These are phyloP conservation scores for Pseudogymnoascus sp. DNA, from an alignment of 2,329 filamentous ascomycete species.

Conservation along the genomic window DNA sequence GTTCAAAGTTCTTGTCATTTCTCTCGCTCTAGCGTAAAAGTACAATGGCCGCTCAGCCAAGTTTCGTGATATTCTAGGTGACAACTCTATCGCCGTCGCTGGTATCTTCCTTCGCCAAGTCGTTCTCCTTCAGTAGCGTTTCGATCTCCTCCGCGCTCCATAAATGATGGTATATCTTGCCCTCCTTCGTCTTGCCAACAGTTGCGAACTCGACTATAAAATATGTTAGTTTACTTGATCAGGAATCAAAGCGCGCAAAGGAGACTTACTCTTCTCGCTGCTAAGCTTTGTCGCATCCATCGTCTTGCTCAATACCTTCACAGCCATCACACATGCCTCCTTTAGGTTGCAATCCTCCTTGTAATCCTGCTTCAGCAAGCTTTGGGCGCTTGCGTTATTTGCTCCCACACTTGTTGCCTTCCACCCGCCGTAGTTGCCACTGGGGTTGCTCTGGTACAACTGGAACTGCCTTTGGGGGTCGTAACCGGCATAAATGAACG, in stretches of 20 bases:
- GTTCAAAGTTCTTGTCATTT: slow-evolving; percentile 5
- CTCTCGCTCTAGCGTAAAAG: slow-evolving; percentile 8
- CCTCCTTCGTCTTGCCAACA: slow-evolving; percentile 88
- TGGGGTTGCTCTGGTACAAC: slow-evolving; percentile 97
- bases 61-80: slow-evolving; percentile 2
- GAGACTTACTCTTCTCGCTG: slow-evolving; percentile 88
- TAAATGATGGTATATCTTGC: slow-evolving; percentile 95
- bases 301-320: slow-evolving; percentile 99
- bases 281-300: slow-evolving; percentile 99
- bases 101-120: slow-evolving; percentile 75
- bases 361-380: slow-evolving; percentile 97
- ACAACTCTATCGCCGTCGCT: slow-evolving; percentile 8
- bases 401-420: slow-evolving; percentile 97
- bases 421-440: slow-evolving; percentile 98
- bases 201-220: slow-evolving; percentile 89
- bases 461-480: slow-evolving; percentile 95
- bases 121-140: slow-evolving; percentile 87
- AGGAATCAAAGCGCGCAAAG: neutral
- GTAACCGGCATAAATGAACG: slow-evolving; percentile 98
- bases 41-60: slow-evolving; percentile 1
- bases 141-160: slow-evolving; percentile 98
- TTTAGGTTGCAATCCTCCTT: slow-evolving; percentile 96
- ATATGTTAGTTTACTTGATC: slow-evolving; percentile 17
- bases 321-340: slow-evolving; percentile 93
- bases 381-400: slow-evolving; percentile 96